Percentiles rank a stretch among this genome's conserved stretches.
phyloP scores from a whole-genome alignment of 225 moss, liverwort and hornwort species.

The Pseudoscleropodium purum region DNA sequence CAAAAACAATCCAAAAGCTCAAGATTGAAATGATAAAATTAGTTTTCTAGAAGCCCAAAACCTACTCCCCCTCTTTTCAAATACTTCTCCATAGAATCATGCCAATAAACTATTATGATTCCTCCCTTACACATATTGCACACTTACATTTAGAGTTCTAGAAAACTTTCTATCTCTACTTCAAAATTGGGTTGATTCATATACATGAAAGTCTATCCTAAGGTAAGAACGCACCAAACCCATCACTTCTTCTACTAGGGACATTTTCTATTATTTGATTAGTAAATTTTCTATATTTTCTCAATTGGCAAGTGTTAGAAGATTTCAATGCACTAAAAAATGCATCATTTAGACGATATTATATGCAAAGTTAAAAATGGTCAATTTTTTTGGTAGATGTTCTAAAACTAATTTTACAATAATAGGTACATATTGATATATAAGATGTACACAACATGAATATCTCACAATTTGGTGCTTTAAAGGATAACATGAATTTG shows the following conservation, averaged over 20 bases:
- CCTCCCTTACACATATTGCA: neutral
- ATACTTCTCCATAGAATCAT: neutral
- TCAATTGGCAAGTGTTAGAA: neutral
- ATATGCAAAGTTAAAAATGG: accelerated
- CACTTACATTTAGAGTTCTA: accelerated
- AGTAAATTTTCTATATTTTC: neutral
- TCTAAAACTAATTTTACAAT: accelerated
- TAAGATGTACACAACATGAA: neutral
- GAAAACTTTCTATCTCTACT: accelerated
- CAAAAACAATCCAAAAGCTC: neutral
- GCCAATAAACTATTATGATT: accelerated
- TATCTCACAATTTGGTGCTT: neutral
- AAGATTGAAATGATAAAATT: neutral
- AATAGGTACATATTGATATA: neutral
- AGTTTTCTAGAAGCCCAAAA: neutral
- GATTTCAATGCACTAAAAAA: neutral
- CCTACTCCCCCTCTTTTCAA: accelerated
- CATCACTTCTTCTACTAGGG: accelerated
- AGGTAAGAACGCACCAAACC: accelerated
- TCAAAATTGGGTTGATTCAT: neutral
- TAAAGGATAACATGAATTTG: neutral
- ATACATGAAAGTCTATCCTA: accelerated
- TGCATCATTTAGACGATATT: accelerated
- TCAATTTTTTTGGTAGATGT: neutral
- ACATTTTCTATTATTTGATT: neutral